phyloP scores from a whole-genome alignment of 1,139 yeast species.

The Yamadazyma aaseri region DNA sequence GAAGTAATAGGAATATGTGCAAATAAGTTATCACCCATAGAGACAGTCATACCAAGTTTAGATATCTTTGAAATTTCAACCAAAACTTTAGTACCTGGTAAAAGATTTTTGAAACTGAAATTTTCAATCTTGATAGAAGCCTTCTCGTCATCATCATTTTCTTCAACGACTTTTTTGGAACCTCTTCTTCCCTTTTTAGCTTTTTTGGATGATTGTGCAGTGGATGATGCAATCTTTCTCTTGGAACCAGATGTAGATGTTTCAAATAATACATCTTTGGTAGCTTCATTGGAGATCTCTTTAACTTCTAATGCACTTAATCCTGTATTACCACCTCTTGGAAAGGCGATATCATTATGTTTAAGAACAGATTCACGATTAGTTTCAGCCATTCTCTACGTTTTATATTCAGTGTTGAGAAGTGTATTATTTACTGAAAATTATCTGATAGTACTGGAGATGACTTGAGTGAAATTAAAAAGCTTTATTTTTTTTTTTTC shows the following conservation, averaged over 20 bases:
- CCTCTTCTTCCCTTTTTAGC: conserved; percentile 35
- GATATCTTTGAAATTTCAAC: conserved; percentile 71
- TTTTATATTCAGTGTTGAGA: too few relatives aligned
- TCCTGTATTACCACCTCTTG: conserved; percentile 91
- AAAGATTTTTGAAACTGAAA: conserved; percentile 57
- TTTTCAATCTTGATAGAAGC: conserved; percentile 51
- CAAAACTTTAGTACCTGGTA: conserved; percentile 69
- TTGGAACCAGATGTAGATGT: conserved; percentile 31
- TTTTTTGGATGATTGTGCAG: conserved; percentile 27
- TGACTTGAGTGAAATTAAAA: neutral
- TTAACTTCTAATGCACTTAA: conserved; percentile 88
- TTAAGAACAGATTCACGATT: conserved; percentile 20
- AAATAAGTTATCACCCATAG: conserved; percentile 78
- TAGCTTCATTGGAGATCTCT: conserved; percentile 90
- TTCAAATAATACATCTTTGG: conserved; percentile 79
- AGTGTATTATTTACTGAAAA: neutral
- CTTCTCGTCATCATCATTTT: conserved; percentile 24
- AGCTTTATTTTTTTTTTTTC: conserved; percentile 1
- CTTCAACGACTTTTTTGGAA: conserved; percentile 22
- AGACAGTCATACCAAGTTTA: conserved; percentile 61
- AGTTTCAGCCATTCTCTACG: conserved; percentile 8
- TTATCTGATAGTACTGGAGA: neutral
- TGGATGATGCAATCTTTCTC: conserved; percentile 25
- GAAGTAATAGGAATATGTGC: conserved; percentile 81
- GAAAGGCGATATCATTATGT: conserved; percentile 72